These are phyloP conservation scores for Alternaria angustiovoidea DNA, from an alignment of 2,329 filamentous ascomycete genomes.

Conservation along the genomic window DNA sequence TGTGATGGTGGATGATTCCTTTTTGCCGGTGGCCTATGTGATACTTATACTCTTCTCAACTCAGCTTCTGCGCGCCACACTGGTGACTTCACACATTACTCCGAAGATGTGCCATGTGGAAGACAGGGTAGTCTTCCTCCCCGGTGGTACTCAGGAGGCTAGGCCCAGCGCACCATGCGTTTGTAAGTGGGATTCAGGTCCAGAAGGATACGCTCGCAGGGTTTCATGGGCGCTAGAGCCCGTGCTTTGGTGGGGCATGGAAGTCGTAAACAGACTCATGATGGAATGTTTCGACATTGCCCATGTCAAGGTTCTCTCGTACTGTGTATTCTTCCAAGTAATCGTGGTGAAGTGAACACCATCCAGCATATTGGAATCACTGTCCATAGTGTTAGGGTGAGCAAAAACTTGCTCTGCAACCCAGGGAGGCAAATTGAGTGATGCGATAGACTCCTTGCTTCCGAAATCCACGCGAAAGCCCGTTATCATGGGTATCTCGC, in stretches of 20 bases:
- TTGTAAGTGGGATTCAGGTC: neutral
- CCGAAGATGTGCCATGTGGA: constrained; percentile 8
- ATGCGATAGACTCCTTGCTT: neutral
- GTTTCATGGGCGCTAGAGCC: neutral
- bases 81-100: neutral
- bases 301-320: neutral
- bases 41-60: constrained; percentile 21
- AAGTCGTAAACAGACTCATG: neutral
- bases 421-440: neutral
- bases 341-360: neutral
- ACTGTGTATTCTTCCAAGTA: neutral
- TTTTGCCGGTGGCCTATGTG: constrained; percentile 3
- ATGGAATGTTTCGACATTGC: neutral
- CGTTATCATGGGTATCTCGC: neutral
- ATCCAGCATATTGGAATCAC: neutral
- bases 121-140: neutral
- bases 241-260: constrained; percentile 1
- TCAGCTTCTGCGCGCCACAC: neutral
- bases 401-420: neutral
- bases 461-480: neutral
- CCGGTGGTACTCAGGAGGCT: neutral
- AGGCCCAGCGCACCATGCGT: constrained; percentile 4
- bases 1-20: constrained; percentile 22
- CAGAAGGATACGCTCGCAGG: neutral
- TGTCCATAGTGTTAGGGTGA: neutral